phyloP scores from a whole-genome alignment of 2,329 filamentous ascomycete genomes.

The Xylariaceae sp. region DNA sequence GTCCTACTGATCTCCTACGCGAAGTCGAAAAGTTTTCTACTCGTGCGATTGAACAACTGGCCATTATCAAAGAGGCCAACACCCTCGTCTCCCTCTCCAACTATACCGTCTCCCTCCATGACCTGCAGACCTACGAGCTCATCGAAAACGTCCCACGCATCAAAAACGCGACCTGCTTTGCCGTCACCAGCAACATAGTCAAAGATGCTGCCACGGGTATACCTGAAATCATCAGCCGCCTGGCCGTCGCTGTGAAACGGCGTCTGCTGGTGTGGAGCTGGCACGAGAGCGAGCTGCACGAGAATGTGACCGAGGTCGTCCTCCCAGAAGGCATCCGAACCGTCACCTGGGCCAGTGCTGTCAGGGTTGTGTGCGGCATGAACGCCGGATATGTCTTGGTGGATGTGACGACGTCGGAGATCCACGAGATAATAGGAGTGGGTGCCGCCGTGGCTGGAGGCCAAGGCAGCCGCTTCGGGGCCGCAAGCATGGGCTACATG shows the following conservation, averaged over 20 bases:
- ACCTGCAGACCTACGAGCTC: slow-evolving; percentile 76
- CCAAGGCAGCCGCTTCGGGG: slow-evolving; percentile 71
- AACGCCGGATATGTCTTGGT: slow-evolving; percentile 88
- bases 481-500: slow-evolving; percentile 93
- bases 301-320: slow-evolving; percentile 69
- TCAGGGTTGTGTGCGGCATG: slow-evolving; percentile 82
- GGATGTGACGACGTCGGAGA: slow-evolving; percentile 67
- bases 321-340: slow-evolving; percentile 80
- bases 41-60: slow-evolving; percentile 85
- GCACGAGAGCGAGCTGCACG: slow-evolving; percentile 84
- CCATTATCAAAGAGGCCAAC: slow-evolving; percentile 91
- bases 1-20: slow-evolving; percentile 75
- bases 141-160: slow-evolving; percentile 76
- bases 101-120: slow-evolving; percentile 82
- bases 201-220: slow-evolving; percentile 83
- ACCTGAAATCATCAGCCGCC: slow-evolving; percentile 82
- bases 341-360: slow-evolving; percentile 85
- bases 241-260: slow-evolving; percentile 90
- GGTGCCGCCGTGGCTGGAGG: slow-evolving; percentile 58
- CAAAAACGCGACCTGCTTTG: slow-evolving; percentile 84
- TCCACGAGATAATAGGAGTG: slow-evolving; percentile 74
- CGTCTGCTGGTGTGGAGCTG: slow-evolving; percentile 88
- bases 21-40: slow-evolving; percentile 93
- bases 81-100: slow-evolving; percentile 88
- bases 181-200: slow-evolving; percentile 91